Evolutionary conservation across 2,329 filamentous ascomycete species (phyloP).

Genomic region (Xylariaceae sp.): DNA sequence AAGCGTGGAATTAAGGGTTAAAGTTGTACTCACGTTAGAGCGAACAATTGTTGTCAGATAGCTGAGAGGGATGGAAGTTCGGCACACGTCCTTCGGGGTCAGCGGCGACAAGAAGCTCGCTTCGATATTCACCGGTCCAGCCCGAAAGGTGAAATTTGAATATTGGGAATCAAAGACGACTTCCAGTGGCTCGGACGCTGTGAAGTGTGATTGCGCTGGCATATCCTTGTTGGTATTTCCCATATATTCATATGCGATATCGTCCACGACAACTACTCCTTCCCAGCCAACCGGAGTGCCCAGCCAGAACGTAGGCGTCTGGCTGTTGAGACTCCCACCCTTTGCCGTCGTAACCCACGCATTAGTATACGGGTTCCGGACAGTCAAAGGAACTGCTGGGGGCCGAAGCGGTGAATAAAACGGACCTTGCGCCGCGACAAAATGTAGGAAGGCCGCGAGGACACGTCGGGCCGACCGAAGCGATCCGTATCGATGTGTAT

Average conservation of each 20-base stretch:
- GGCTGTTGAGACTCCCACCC: slow-evolving; percentile 74
- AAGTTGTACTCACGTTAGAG: slow-evolving; percentile 47
- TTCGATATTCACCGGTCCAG: slow-evolving; percentile 44
- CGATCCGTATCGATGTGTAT: background rate
- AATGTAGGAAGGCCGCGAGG: background rate
- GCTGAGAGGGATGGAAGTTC: slow-evolving; percentile 78
- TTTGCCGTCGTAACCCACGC: slow-evolving; percentile 68
- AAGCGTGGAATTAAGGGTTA: background rate
- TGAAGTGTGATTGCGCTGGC: slow-evolving; percentile 41
- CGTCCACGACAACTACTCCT: slow-evolving; percentile 52
- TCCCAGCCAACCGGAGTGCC: slow-evolving; percentile 57
- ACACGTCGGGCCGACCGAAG: background rate
- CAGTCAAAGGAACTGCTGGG: slow-evolving; percentile 61
- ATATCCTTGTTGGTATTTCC: slow-evolving; percentile 52
- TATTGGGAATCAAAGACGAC: slow-evolving; percentile 53
- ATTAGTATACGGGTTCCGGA: slow-evolving; percentile 64
- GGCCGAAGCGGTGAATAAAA: slow-evolving; percentile 57
- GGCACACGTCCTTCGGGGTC: slow-evolving; percentile 76
- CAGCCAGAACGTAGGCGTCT: slow-evolving; percentile 79
- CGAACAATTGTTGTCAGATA: slow-evolving; percentile 74
- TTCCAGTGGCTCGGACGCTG: slow-evolving; percentile 45
- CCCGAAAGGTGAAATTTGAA: slow-evolving; percentile 53
- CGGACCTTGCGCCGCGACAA: background rate
- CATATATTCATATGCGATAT: slow-evolving; percentile 50
- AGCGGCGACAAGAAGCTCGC: slow-evolving; percentile 73